Evolutionary conservation across 345 rosid species (phyloP), one percentile per base, ranked within the genome.

Genomic region (Citrus maxima): DNA sequence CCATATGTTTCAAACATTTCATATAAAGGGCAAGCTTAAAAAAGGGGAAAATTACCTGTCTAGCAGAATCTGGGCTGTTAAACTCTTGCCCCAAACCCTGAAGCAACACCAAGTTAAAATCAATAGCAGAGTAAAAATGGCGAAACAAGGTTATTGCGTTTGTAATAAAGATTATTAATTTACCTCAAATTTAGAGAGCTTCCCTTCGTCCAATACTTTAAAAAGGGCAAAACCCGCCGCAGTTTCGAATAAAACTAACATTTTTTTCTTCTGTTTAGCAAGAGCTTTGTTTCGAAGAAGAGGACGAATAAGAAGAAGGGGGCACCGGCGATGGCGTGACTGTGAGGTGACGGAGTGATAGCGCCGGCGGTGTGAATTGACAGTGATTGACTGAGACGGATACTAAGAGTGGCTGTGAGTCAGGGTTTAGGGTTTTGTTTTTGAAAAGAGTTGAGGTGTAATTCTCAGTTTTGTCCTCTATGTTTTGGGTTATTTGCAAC

Each of bases 161-260:
- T 13, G 51, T 13, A 46, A 13, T 46, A 46, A 54, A 54, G 58
- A 54, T 54, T 54, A 54, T 46, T 46, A 46, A 51, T 18, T 70
- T 79, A 93, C 98, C 93, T 92, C 95, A 76, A 90, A 86, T 81
- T 92, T 87, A 35, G 92, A 76, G 70, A 92, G 80, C 84, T 93
- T 92, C 67, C 91, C 91, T 83, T 88, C 97, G 81, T 92, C 87
- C 74, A 86, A 67, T 0, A 93, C 92, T 80, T 92, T 92, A 62
- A 93, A 92, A 32, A 90, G 89, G 70, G 90, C 93, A 72, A 88
- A 90, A 49, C 98, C 95, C 58, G 91, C 97, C 0, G 93, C 93
- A 9, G 97, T 91, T 84, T 90, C 93, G 42, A 93, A 90, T 72
- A 93, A 63, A 40, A 91, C 90, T 30, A 87, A 80, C 97, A 91